Conservation (phyloP, 2,329 filamentous ascomycete species). For the Pseudogymnoascus sp. region DNA sequence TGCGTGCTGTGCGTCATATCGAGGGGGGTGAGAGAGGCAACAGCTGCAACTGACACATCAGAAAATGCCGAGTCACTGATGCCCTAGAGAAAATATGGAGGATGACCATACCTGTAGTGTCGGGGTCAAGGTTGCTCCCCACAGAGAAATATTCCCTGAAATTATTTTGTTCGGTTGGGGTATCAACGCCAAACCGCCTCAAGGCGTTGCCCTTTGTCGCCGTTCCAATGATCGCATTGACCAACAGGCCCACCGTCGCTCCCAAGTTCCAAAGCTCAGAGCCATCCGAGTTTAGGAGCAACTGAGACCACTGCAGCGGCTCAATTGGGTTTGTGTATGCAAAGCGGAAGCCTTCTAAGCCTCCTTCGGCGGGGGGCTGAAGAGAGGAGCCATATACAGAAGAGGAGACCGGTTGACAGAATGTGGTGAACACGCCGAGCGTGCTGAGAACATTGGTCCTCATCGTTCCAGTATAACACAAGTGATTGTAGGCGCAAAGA, state of each 20-base stretch:
- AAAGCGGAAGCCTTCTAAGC: neutral
- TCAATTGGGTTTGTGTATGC: neutral
- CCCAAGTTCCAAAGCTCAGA: neutral
- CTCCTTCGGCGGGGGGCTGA: neutral
- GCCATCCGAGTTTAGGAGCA: neutral
- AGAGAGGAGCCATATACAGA: neutral
- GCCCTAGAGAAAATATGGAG: neutral
- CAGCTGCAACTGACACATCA: neutral
- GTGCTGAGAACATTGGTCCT: neutral
- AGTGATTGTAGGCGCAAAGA: neutral
- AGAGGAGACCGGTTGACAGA: neutral
- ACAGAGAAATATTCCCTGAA: neutral
- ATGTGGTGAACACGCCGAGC: constrained; percentile 1
- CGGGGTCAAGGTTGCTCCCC: neutral
- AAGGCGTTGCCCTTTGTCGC: neutral
- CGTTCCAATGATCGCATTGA: neutral
- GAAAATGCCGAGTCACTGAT: neutral
- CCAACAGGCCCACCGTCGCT: neutral
- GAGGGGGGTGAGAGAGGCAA: neutral
- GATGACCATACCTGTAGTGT: neutral
- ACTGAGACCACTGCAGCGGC: neutral
- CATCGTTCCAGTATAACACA: neutral
- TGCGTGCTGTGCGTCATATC: neutral
- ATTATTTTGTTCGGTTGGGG: neutral
- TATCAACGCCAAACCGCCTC: neutral